Evolutionary conservation across 345 rosid genomes (phyloP), one percentile per base, ranked within the genome.

Genomic region (Angophora floribunda): DNA sequence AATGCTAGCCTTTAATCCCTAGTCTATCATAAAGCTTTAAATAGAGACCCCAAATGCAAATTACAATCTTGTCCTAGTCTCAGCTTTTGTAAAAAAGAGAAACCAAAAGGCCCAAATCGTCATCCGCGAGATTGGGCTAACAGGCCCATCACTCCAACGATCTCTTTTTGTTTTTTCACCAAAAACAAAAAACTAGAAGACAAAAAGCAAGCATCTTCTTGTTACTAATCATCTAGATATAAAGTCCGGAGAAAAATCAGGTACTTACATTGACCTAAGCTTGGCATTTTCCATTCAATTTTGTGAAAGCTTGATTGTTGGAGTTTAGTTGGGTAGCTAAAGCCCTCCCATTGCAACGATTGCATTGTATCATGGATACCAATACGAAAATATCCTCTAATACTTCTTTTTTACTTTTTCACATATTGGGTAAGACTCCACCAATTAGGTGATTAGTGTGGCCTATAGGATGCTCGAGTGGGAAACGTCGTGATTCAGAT

Each of bases 391-490:
- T 28, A 28, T 26, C 67, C 7, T 63, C 0, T n/a, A 14, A n/a
- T n/a, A n/a, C 3, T 63, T 63, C 75, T 7, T 14, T 32, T 2
- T 63, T n/a, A 36, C 6, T 63, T n/a, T n/a, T 63, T 3, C 2
- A 0, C 6, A 63, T 63, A 0, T 30, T 30, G 19, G 41, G 21
- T 14, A n/a, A 63, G 21, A 63, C 41, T 63, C 75, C 41, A 14
- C 19, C 75, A 0, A n/a, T n/a, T 0, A 0, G 6, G 41, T 2
- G 1, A 14, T 1, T 1, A 63, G 19, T n/a, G 19, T 63, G 75
- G 41, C 9, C 36, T n/a, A n/a, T 3, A 6, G 1, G 75, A 1
- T n/a, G n/a, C 9, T 0, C 13, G 36, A 63, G 0, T 4, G 0
- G 0, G 0, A 63, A n/a, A 63, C 0, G 1, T n/a, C 6, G 7